phyloP scores from a whole-genome alignment of 1,284 basidiomycete genomes.

The Austroboletus niveus region DNA sequence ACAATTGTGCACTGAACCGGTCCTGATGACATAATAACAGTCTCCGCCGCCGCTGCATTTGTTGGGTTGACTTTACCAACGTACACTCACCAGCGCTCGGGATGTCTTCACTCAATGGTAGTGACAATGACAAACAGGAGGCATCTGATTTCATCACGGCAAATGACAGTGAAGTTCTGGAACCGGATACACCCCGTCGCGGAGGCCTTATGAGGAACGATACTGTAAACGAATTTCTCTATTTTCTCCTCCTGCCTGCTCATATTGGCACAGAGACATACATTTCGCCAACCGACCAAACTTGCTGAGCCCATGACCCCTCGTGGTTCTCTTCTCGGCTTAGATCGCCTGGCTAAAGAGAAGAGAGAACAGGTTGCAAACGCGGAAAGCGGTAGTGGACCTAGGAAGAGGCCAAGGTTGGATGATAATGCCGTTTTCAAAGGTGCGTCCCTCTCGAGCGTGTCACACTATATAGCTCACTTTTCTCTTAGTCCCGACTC shows the following conservation, averaged over 20 bases:
- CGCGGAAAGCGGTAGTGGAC: conserved; percentile 43
- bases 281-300: conserved; percentile 71
- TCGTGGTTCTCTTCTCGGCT: conserved; percentile 74
- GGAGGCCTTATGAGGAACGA: conserved; percentile 75
- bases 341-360: conserved; percentile 85
- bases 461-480: neutral
- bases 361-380: conserved; percentile 65
- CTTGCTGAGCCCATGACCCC: conserved; percentile 73
- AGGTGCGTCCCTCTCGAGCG: conserved; percentile 45
- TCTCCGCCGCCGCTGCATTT: too few relatives aligned
- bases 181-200: conserved; percentile 71
- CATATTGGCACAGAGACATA: conserved; percentile 51
- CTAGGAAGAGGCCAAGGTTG: conserved; percentile 64
- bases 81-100: neutral
- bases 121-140: conserved; percentile 67
- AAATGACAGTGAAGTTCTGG: conserved; percentile 71
- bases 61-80: too few relatives aligned
- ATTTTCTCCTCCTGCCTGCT: neutral
- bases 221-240: conserved; percentile 45
- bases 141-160: conserved; percentile 54
- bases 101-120: conserved; percentile 8
- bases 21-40: too few relatives aligned
- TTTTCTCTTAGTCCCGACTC: conserved; percentile 59
- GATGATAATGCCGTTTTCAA: conserved; percentile 80
- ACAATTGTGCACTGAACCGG: too few relatives aligned